Evolutionary conservation across 495 filamentous ascomycete genomes (phyloP).

Genomic region (Pseudotulostoma volvatum): DNA sequence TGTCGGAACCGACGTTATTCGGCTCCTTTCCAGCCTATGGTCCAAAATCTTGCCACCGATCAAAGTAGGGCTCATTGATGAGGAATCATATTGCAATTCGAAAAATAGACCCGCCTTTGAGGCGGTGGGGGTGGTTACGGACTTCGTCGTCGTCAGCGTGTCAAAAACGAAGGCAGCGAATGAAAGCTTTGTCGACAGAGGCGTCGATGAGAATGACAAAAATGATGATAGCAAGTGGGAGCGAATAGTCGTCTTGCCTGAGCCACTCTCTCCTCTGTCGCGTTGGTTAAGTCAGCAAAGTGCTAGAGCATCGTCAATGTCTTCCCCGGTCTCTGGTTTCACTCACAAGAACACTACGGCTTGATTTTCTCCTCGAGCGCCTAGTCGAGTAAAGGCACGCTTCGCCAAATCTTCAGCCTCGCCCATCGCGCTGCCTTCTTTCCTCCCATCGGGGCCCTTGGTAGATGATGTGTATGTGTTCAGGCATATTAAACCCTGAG

Average conservation of each 20-base stretch:
- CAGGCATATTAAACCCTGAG: constrained; percentile 72
- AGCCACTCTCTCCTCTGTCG: constrained; percentile 75
- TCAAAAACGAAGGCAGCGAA: constrained; percentile 92
- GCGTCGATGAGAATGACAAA: constrained; percentile 75
- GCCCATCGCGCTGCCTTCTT: constrained; percentile 70
- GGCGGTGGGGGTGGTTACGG: constrained; percentile 80
- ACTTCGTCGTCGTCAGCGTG: constrained; percentile 94
- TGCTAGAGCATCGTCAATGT: too few relatives aligned
- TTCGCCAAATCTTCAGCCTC: constrained; percentile 81
- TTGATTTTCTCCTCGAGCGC: constrained; percentile 80
- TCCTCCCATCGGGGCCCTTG: constrained; percentile 75
- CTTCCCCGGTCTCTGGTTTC: too few relatives aligned
- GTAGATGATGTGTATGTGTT: constrained; percentile 85
- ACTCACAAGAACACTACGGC: constrained; percentile 81
- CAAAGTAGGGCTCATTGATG: constrained; percentile 60
- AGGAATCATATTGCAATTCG: constrained; percentile 89
- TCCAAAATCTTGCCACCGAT: constrained; percentile 91
- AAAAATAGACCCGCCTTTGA: constrained; percentile 91
- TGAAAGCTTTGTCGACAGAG: constrained; percentile 79
- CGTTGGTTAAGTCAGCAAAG: not conserved
- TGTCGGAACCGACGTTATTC: constrained; percentile 79
- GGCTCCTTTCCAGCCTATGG: constrained; percentile 76
- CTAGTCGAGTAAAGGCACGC: constrained; percentile 70
- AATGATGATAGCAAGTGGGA: constrained; percentile 73
- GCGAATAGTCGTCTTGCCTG: constrained; percentile 88